Evolutionary conservation across 2,329 filamentous ascomycete genomes (phyloP).

Genomic region (Neonectria ditissima): DNA sequence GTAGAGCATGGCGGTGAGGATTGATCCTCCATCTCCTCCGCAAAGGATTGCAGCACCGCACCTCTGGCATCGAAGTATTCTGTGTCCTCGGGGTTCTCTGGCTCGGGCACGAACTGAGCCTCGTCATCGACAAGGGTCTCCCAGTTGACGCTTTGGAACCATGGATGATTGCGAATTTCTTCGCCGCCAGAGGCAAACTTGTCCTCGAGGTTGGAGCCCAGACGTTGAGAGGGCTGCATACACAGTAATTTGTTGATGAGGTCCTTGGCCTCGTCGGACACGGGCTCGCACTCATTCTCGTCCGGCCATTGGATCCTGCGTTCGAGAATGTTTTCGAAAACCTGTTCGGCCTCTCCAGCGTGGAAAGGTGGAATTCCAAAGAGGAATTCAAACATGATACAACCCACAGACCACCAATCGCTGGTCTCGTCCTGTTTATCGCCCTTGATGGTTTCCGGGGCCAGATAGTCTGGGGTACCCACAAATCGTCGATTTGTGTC

Average conservation of each 20-base stretch:
- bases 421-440: constrained; percentile 97
- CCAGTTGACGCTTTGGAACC: constrained; percentile 92
- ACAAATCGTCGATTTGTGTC: constrained; percentile 95
- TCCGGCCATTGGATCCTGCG: constrained; percentile 94
- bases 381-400: constrained; percentile 96
- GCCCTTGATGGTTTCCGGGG: constrained; percentile 95
- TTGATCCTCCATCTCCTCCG: constrained; percentile 94
- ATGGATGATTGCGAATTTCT: constrained; percentile 89
- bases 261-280: constrained; percentile 91
- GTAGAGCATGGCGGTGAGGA: constrained; percentile 77
- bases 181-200: constrained; percentile 86
- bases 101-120: constrained; percentile 92
- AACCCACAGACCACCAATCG: constrained; percentile 99
- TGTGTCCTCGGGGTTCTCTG: constrained; percentile 95
- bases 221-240: constrained; percentile 81
- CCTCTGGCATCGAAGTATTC: constrained; percentile 97
- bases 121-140: constrained; percentile 92
- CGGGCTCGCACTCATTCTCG: constrained; percentile 76
- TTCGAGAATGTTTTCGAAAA: constrained; percentile 95
- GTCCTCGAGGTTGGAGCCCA: constrained; percentile 88
- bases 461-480: constrained; percentile 95
- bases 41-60: constrained; percentile 91
- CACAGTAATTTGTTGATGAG: constrained; percentile 94
- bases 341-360: constrained; percentile 87
- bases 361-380: constrained; percentile 96